Conservation (phyloP, 345 rosid genomes). For the Eucalyptus caleyi region DNA sequence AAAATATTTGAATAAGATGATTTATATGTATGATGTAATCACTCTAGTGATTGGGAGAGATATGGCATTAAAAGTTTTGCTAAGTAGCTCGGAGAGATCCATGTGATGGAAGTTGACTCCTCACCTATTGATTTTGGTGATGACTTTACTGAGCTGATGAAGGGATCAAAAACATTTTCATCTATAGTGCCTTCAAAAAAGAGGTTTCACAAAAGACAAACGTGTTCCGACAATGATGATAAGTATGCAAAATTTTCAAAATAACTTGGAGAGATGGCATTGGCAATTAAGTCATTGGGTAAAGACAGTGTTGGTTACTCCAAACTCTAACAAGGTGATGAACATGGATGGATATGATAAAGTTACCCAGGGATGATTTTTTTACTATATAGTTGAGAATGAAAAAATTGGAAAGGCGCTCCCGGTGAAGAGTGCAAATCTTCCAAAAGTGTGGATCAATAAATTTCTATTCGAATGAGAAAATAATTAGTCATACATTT, state of each 20-base stretch:
- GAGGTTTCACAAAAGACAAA: background rate
- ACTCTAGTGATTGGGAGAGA: no score
- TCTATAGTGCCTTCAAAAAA: background rate
- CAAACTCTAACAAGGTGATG: background rate
- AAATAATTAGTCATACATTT: no score
- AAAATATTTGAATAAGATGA: no score
- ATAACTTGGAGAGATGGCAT: background rate
- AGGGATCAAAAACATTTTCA: background rate
- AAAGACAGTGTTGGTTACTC: background rate
- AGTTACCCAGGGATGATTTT: background rate
- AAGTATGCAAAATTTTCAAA: background rate
- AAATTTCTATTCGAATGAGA: no score
- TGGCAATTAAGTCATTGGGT: background rate
- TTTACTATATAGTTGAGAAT: background rate
- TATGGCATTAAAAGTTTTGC: no score
- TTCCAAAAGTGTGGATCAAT: background rate
- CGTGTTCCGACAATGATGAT: background rate
- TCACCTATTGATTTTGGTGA: background rate
- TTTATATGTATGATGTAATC: no score
- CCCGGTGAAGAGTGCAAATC: background rate
- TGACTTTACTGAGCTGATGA: background rate
- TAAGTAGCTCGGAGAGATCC: no score
- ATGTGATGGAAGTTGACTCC: no score
- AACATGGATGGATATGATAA: background rate
- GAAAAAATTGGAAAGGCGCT: background rate